Conservation (phyloP, 1,284 basidiomycete genomes). For the Trichosporon sp. region DNA sequence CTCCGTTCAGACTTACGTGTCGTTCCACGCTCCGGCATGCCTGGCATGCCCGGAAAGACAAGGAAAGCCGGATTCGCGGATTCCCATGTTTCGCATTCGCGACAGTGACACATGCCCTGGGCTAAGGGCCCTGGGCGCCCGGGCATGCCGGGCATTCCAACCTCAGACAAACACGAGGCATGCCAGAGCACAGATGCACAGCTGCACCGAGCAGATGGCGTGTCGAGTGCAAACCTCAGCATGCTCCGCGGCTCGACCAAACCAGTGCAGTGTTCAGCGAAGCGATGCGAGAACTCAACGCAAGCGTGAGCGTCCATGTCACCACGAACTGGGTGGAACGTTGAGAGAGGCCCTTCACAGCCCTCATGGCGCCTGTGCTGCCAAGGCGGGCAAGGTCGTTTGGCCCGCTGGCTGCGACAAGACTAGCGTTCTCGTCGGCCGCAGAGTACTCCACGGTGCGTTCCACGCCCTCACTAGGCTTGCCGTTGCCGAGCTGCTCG, state of each 20-base stretch:
- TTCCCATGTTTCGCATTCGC: not conserved
- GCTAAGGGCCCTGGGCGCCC: not conserved
- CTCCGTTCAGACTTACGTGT: constrained; percentile 3
- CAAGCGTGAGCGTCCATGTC: no score
- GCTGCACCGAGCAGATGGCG: no score
- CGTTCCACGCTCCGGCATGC: not conserved
- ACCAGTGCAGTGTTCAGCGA: not conserved
- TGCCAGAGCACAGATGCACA: not conserved
- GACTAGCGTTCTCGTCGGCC: not conserved
- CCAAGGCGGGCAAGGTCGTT: not conserved
- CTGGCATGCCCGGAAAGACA: not conserved
- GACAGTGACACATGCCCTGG: not conserved
- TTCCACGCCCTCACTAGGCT: not conserved
- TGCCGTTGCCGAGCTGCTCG: no score
- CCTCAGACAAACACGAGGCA: not conserved
- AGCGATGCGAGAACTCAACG: not conserved
- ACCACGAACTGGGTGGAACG: not conserved
- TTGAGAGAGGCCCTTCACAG: not conserved
- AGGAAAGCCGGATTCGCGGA: constrained; percentile 1
- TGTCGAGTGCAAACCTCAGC: no score
- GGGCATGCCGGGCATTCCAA: not conserved
- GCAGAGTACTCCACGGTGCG: not conserved
- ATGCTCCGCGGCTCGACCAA: no score
- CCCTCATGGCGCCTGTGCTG: not conserved
- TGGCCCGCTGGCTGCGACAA: not conserved